phyloP scores from a whole-genome alignment of 2,329 filamentous ascomycete species.

The Dactylonectria estremocensis region DNA sequence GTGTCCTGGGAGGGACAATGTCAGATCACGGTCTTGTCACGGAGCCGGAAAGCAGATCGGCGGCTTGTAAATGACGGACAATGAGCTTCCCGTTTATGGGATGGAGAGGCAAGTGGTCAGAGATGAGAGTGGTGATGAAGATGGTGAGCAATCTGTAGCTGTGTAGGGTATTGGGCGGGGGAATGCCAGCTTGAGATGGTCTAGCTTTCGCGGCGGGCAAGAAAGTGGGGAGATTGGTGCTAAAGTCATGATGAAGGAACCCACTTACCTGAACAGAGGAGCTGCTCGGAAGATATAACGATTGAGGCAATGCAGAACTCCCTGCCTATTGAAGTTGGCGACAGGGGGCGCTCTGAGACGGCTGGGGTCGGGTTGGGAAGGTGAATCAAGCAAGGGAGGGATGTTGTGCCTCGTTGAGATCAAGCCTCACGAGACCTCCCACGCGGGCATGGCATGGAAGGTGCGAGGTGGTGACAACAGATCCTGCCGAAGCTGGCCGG shows the following conservation, averaged over 20 bases:
- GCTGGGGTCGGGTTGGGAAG: not conserved
- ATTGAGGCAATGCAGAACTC: not conserved
- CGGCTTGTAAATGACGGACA: not conserved
- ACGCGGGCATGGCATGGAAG: conserved; percentile 7
- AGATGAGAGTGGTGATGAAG: conserved; percentile 12
- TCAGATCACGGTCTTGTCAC: conserved; percentile 8
- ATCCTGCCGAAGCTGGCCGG: conserved; percentile 31
- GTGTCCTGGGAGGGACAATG: conserved; percentile 13
- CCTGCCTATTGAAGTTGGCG: not conserved
- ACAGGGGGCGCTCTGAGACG: no score
- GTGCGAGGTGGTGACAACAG: conserved; percentile 13
- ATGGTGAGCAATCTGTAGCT: not conserved
- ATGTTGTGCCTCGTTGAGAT: conserved; percentile 7
- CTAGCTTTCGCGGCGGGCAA: conserved; percentile 11
- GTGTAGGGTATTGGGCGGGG: conserved; percentile 19
- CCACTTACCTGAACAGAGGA: conserved; percentile 5
- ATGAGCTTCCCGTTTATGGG: not conserved
- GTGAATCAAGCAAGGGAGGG: conserved; percentile 7
- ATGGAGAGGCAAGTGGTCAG: not conserved
- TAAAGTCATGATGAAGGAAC: conserved; percentile 24
- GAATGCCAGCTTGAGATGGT: conserved; percentile 24
- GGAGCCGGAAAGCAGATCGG: not conserved
- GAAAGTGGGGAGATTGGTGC: conserved; percentile 27
- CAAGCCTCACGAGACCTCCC: conserved; percentile 25
- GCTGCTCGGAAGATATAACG: not conserved